Conservation (phyloP, 2,329 filamentous ascomycete species). For the Exophiala alcalophila region DNA sequence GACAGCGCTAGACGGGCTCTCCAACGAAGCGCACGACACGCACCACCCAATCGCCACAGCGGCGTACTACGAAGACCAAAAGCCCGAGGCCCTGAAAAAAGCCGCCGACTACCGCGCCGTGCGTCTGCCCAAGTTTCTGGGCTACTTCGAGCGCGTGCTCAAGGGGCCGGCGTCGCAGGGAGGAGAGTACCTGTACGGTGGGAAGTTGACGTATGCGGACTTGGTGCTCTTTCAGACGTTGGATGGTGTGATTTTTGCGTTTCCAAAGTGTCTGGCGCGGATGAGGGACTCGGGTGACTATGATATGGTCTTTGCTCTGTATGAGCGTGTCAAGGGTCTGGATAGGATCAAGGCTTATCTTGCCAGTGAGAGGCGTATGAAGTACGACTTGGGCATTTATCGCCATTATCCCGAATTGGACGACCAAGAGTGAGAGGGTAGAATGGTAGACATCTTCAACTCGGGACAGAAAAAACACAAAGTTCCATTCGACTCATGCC, state of each 20-base stretch:
- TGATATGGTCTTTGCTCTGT: conserved; percentile 60
- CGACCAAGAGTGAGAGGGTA: conserved; percentile 36
- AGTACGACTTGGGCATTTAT: conserved; percentile 66
- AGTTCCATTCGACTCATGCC: too few relatives aligned
- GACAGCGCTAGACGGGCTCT: conserved; percentile 68
- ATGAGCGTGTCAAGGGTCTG: conserved; percentile 60
- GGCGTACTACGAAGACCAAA: conserved; percentile 73
- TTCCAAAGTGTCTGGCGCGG: conserved; percentile 63
- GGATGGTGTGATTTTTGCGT: conserved; percentile 59
- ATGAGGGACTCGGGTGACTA: conserved; percentile 58
- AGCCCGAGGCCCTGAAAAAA: conserved; percentile 59
- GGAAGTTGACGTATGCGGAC: conserved; percentile 67
- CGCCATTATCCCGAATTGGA: conserved; percentile 73
- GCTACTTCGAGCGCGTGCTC: conserved; percentile 67
- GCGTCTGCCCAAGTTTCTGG: conserved; percentile 69
- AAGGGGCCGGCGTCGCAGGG: conserved; percentile 56
- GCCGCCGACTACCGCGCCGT: conserved; percentile 57
- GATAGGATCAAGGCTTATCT: conserved; percentile 68
- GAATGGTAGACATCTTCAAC: too few relatives aligned
- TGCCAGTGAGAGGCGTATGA: conserved; percentile 59
- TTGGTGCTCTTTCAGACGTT: conserved; percentile 69
- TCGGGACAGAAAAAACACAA: too few relatives aligned
- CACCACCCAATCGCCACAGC: conserved; percentile 66
- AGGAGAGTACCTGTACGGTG: conserved; percentile 64
- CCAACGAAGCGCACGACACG: conserved; percentile 69